These are phyloP conservation scores for Apiospora pterosperma DNA, from an alignment of 2,329 filamentous ascomycete species.

Conservation along the genomic window DNA sequence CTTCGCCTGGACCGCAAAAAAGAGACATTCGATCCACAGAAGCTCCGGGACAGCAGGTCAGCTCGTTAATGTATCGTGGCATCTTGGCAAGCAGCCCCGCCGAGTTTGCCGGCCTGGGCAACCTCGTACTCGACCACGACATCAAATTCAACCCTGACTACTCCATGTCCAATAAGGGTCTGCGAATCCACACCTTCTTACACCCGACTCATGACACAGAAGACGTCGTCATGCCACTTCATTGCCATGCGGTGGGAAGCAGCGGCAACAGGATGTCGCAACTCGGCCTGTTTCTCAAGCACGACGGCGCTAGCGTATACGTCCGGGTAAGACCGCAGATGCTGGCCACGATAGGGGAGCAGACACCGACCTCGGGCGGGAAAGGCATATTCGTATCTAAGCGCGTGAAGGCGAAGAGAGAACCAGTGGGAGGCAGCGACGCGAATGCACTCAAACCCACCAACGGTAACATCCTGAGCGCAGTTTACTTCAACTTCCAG, in stretches of 20 bases:
- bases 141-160: background rate
- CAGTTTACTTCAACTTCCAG: background rate
- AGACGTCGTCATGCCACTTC: background rate
- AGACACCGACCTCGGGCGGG: background rate
- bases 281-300: background rate
- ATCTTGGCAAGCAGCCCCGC: background rate
- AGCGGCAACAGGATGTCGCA: background rate
- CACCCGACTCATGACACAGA: background rate
- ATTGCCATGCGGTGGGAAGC: background rate
- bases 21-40: slow-evolving; percentile 6
- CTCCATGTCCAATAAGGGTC: background rate
- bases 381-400: background rate
- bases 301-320: background rate
- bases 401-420: background rate
- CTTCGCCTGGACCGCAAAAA: background rate
- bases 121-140: background rate
- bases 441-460: no score
- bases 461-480: background rate
- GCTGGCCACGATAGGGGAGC: background rate
- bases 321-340: background rate
- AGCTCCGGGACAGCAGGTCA: slow-evolving; percentile 20
- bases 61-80: slow-evolving; percentile 15
- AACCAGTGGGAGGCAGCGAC: background rate
- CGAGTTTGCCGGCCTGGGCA: background rate
- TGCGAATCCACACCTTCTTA: background rate